Evolutionary conservation across 345 rosid species (phyloP), one percentile per base, ranked within the genome.

Genomic region (Theobroma cacao): DNA sequence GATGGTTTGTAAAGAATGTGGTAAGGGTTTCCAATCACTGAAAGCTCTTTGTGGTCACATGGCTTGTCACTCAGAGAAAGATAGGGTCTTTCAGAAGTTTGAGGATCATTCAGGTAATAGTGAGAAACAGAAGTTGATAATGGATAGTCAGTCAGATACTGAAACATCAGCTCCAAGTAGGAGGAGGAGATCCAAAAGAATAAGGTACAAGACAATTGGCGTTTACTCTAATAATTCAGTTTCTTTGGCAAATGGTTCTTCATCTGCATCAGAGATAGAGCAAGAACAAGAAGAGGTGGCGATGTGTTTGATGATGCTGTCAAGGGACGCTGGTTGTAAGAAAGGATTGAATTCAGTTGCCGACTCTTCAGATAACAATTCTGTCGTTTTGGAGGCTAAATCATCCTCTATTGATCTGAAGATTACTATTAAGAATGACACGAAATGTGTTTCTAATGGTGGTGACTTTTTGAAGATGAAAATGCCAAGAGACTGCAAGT

Each of bases 41-140:
- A 94, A 94, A 89, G 98, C 98, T 76, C 90, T 94, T 33, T 94
- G 96, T 75, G 97, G 97, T 77, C 98, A 94, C 83, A 92, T 91
- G 96, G 98, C 98, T 82, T 87, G 83, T 83, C 96, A 94, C 78
- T 91, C 98, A 14, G 90, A 88, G 72, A 88, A 87, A 79, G 93
- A 87, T 18, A 89, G 82, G 84, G 64, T 7, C 45, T 84, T 79
- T 47, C 74, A 75, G 70, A 77, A 72, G 79, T 69, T 78, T 41
- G 85, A 87, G 79, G 87, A 82, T 82, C 68, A 70, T 38, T 58
- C 79, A 1, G 85, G 60, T 33, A 59, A 77, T 56, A 65, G 79
- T 47, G 86, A 79, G 77, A 86, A 82, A 82, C 82, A 80, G 65
- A 86, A 86, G 75, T 30, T 78, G 10, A 76, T 88, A 13, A 73